These are phyloP conservation scores for Phytopythium litorale DNA, from an alignment of 352 stramenopile species.

Conservation along the genomic window DNA sequence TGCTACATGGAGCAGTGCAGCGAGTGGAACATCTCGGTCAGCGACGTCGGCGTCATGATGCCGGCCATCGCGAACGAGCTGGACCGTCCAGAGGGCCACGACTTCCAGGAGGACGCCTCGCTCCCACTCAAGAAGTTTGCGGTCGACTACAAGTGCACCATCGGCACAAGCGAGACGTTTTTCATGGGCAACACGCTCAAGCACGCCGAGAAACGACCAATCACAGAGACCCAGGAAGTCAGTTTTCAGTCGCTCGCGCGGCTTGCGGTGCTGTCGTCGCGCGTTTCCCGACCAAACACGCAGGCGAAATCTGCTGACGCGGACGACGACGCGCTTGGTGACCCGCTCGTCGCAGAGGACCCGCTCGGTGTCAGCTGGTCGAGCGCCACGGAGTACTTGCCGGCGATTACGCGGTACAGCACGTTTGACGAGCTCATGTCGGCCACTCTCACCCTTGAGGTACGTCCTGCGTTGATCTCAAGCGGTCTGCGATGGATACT, in stretches of 20 bases:
- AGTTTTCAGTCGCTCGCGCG: constrained; percentile 84
- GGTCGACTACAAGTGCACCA: constrained; percentile 89
- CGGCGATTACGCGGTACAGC: constrained; percentile 83
- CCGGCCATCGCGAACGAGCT: constrained; percentile 84
- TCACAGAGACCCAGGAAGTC: constrained; percentile 81
- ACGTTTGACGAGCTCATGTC: constrained; percentile 91
- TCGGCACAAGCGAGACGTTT: constrained; percentile 84
- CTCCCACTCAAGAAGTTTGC: constrained; percentile 87
- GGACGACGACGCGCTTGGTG: constrained; percentile 41
- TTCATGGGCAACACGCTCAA: constrained; percentile 86
- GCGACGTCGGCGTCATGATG: constrained; percentile 88
- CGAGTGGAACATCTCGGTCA: constrained; percentile 88
- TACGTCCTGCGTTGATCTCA: constrained; percentile 12
- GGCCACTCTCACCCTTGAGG: constrained; percentile 81
- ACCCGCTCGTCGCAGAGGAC: constrained; percentile 71
- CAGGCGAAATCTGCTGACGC: constrained; percentile 38
- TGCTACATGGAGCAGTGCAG: constrained; percentile 91
- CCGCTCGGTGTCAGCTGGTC: constrained; percentile 73
- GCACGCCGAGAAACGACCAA: constrained; percentile 66
- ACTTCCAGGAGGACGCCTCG: constrained; percentile 88
- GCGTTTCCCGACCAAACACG: constrained; percentile 64
- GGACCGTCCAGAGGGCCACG: constrained; percentile 84
- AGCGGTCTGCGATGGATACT: not conserved
- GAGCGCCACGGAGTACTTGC: constrained; percentile 60
- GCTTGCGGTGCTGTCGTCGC: constrained; percentile 77